Base-by-base conservation (phyloP, 305 asterid genomes). In the Ajuga reptans region DNA sequence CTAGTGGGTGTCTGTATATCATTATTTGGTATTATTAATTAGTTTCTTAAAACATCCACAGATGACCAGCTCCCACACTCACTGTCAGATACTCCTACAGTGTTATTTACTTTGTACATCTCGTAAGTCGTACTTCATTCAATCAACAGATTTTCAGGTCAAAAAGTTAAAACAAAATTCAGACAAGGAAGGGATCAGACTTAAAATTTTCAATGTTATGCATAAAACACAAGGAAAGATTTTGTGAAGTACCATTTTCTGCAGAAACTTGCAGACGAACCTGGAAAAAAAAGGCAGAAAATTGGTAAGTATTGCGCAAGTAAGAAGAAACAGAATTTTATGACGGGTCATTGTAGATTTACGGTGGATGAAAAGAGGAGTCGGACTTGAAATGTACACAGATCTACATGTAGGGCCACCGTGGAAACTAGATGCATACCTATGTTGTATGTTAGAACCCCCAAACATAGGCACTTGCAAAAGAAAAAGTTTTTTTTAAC, bases 201-300 rank as follows among this genome's bases (percentile, higher is more conserved):
- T 43, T 34, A 16, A 5, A 49, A 8, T 41, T 41, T 53, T 14
- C 16, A 34, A 9, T 61, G 33, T 29, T 70, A 33, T 9, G 33
- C 15, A 42, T n/a, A 31, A 31, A 31, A 1, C 6, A 31, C 4
- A 1, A 39, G 10, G 8, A 39, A 56, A 37, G 16, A 21, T 21
- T 21, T 21, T 21, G 27, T 21, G 27, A 66, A 12, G 43, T 90
- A 92, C 98, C 98, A 93, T 93, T 76, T 71, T 83, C 83, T 75
- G 89, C 77, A 93, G 88, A 78, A 93, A 93, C 54, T 78, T 66
- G 82, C 96, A 84, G 18, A 93, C 95, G 52, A 85, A 92, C 84
- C 98, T 92, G 87, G 76, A 61, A 58, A 76, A 43, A 4, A 64
- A 52, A n/a, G 24, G 24, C 15, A 54, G 3, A 6, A 54, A 52